phyloP scores from a whole-genome alignment of 129 eudicot genomes.

The Centella asiatica region DNA sequence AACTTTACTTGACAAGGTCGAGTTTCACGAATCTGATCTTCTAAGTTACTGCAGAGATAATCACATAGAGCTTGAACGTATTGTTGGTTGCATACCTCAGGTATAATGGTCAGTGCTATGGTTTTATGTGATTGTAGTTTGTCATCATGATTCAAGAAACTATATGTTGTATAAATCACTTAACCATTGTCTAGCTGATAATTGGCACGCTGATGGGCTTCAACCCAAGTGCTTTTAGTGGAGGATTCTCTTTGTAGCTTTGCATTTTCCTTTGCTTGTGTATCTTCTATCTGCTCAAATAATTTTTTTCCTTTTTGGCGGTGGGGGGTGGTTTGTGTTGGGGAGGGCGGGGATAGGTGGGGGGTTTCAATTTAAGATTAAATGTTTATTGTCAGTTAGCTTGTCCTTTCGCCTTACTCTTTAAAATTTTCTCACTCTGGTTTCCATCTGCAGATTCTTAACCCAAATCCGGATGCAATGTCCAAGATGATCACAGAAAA shows the following conservation, averaged over 20 bases:
- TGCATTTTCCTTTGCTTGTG: neutral
- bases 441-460: slow-evolving; percentile 67
- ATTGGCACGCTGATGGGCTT: neutral
- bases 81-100: slow-evolving; percentile 99
- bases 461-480: slow-evolving; percentile 99
- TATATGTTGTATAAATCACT: neutral
- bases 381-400: too few relatives aligned
- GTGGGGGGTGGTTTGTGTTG: too few relatives aligned
- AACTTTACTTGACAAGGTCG: slow-evolving; percentile 90
- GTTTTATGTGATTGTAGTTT: slow-evolving; percentile 4
- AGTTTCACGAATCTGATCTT: slow-evolving; percentile 88
- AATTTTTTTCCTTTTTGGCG: neutral
- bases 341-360: too few relatives aligned
- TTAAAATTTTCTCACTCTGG: slow-evolving; percentile 5
- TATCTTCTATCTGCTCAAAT: neutral
- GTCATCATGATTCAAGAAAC: neutral
- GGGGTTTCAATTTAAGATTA: too few relatives aligned
- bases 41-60: slow-evolving; percentile 86
- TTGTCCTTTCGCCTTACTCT: neutral
- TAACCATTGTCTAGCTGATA: neutral
- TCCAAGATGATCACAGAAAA: slow-evolving; percentile 89
- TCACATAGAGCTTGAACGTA: slow-evolving; percentile 87
- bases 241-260: too few relatives aligned
- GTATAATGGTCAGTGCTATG: slow-evolving; percentile 27
- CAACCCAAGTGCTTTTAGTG: neutral